Base-by-base conservation (phyloP, 2,329 filamentous ascomycete species). In the Cytospora leucostoma region DNA sequence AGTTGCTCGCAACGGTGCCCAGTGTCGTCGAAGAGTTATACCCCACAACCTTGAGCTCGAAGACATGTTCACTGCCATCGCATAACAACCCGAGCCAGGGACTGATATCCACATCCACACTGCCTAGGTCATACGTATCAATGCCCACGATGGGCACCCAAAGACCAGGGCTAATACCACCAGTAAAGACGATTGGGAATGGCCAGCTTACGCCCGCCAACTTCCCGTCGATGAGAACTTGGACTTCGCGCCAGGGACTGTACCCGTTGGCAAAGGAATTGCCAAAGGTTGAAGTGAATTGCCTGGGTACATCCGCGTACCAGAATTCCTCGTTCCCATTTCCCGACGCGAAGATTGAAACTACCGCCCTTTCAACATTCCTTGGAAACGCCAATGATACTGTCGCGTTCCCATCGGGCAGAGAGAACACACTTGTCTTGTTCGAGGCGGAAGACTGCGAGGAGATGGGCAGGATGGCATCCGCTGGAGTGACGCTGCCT, bases 51-150 rank as follows among this genome's bases (percentile, higher is more conserved):
- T 86, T 75, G 7, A 93, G 76, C 0, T 89, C 90, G 70, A 94
- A 91, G 0, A 77, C 85, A 72, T 94, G 90, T 6, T 79, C 67
- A 1, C 78, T 68, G 0, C 86, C 88, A 68, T 93, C 87, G 67
- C 84, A 88, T 0, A 95, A 79, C 1, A 89, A 64, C 0, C 89
- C 85, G 4, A 95, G 78, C 79, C 89, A 94, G 0, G 91, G 87
- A 1, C 90, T 89, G 52, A 95, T 86, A 70, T 96, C 91, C 66
- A 96, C 91, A 71, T 94, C 89, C 66, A 91, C 86, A 72, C 95
- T 90, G 51, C 84, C 80, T 32, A 95, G 78, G 71, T 95, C 91
- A 71, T 92, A 95, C 0, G 90, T 86, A 70, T 95, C 88, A 27
- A 90, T 85, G 1, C 91, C 91, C 3, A 91, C 91, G 59, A 94